A percentile compares a stretch with the other conserved stretches of the same genome.
These are phyloP conservation scores for Wickerhamomyces silvicola DNA, from an alignment of 805 yeast species.

Conservation along the genomic window DNA sequence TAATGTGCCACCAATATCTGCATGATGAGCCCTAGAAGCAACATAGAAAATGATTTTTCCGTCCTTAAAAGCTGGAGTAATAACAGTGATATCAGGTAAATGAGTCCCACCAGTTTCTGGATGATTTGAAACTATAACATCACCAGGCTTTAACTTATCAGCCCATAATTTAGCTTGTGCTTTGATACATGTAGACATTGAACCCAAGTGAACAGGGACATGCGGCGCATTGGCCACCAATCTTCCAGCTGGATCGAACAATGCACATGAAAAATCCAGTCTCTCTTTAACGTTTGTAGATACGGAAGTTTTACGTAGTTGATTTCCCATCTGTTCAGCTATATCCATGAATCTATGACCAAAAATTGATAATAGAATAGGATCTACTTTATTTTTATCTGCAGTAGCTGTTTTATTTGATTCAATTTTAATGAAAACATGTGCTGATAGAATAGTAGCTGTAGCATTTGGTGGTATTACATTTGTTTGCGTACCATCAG, in stretches of 20 bases:
- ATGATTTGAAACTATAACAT: constrained; percentile 71
- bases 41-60: constrained; percentile 69
- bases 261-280: constrained; percentile 78
- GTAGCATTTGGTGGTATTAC: constrained; percentile 56
- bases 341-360: constrained; percentile 85
- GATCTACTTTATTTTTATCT: constrained; percentile 43
- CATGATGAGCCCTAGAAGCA: constrained; percentile 94
- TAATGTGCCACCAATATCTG: constrained; percentile 87
- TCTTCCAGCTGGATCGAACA: constrained; percentile 71
- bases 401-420: constrained; percentile 11
- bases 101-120: constrained; percentile 87
- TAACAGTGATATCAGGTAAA: constrained; percentile 85
- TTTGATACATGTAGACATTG: constrained; percentile 76
- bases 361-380: constrained; percentile 68
- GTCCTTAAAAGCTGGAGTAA: constrained; percentile 78
- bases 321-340: constrained; percentile 85
- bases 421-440: constrained; percentile 42
- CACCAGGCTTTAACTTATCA: constrained; percentile 61
- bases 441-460: constrained; percentile 55
- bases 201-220: constrained; percentile 80
- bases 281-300: constrained; percentile 82
- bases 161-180: constrained; percentile 62
- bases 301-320: constrained; percentile 72
- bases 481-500: constrained; percentile 78
- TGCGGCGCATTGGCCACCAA: constrained; percentile 86